Percentiles rank a stretch among this genome's conserved stretches.
These are phyloP conservation scores for Lepidium sativum DNA, from an alignment of 345 rosid species.

Conservation along the genomic window DNA sequence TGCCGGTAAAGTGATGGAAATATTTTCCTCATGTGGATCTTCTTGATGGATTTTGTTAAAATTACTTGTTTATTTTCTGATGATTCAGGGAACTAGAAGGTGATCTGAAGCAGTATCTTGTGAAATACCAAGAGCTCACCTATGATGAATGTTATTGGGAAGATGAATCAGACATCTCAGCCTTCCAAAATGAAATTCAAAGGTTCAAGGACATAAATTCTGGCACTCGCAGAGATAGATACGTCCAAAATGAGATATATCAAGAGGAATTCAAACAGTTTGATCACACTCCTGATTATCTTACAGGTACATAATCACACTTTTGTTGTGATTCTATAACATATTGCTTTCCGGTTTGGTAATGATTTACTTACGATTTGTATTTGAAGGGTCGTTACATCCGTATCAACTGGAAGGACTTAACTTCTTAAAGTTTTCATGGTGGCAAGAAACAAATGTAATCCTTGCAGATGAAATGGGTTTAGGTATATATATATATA, in stretches of 20 bases:
- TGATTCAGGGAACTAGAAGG: slow-evolving; percentile 25
- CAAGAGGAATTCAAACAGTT: slow-evolving; percentile 49
- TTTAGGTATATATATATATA: slow-evolving; percentile 64
- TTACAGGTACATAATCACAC: slow-evolving; percentile 52
- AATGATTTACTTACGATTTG: slow-evolving; percentile 4
- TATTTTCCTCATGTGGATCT: background rate
- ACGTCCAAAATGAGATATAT: slow-evolving; percentile 37
- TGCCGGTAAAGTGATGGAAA: slow-evolving; percentile 72
- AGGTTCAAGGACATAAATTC: slow-evolving; percentile 50
- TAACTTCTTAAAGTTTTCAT: slow-evolving; percentile 72
- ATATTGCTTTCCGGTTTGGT: too few species aligned
- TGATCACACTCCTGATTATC: slow-evolving; percentile 68
- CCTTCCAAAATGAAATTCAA: slow-evolving; percentile 70
- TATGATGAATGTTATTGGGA: slow-evolving; percentile 92
- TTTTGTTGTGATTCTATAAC: too few species aligned
- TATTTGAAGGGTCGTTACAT: slow-evolving; percentile 62
- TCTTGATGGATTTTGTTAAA: background rate
- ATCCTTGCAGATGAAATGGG: slow-evolving; percentile 97
- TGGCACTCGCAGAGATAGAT: slow-evolving; percentile 40
- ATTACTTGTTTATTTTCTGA: background rate
- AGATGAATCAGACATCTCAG: slow-evolving; percentile 66
- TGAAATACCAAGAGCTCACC: slow-evolving; percentile 70
- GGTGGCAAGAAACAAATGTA: slow-evolving; percentile 80
- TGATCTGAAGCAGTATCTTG: slow-evolving; percentile 56
- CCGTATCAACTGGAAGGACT: slow-evolving; percentile 87